Evolutionary conservation across 202 grass and related monocot species (phyloP).

Genomic region (Setaria italica): DNA sequence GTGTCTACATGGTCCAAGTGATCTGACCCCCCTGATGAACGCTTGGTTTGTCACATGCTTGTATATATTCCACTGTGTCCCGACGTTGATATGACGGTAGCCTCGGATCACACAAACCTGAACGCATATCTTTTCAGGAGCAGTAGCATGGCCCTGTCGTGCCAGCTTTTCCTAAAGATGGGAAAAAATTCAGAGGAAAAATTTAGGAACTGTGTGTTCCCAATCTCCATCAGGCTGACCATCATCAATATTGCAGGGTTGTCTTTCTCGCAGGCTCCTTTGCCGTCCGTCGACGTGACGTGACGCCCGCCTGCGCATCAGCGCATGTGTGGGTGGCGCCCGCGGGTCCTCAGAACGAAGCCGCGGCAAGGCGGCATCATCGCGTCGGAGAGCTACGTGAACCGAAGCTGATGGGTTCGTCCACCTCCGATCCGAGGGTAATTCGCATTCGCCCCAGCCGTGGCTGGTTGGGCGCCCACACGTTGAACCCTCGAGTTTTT

Average conservation of each 20-base stretch:
- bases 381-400: conserved; percentile 43
- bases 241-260: conserved; percentile 11
- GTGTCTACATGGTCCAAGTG: conserved; percentile 29
- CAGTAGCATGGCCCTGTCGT: conserved; percentile 21
- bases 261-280: conserved; percentile 37
- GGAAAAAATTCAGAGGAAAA: not conserved
- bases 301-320: not conserved
- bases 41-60: conserved; percentile 13
- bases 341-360: conserved; percentile 6
- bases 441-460: not conserved
- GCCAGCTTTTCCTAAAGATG: conserved; percentile 2
- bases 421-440: not conserved
- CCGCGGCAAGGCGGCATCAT: conserved; percentile 19
- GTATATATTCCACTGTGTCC: conserved; percentile 29
- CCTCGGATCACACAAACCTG: conserved; percentile 35
- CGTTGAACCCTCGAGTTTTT: not conserved
- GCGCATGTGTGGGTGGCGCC: conserved; percentile 37
- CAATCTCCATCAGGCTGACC: conserved; percentile 13
- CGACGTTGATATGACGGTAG: conserved; percentile 44
- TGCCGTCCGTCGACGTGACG: conserved; percentile 35
- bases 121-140: conserved; percentile 36
- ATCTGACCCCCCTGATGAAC: conserved; percentile 25
- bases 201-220: not conserved
- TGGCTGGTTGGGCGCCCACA: conserved; percentile 38
- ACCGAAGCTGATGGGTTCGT: conserved; percentile 19